Base-by-base conservation (phyloP, 345 rosid genomes). In the Populus davidiana region DNA sequence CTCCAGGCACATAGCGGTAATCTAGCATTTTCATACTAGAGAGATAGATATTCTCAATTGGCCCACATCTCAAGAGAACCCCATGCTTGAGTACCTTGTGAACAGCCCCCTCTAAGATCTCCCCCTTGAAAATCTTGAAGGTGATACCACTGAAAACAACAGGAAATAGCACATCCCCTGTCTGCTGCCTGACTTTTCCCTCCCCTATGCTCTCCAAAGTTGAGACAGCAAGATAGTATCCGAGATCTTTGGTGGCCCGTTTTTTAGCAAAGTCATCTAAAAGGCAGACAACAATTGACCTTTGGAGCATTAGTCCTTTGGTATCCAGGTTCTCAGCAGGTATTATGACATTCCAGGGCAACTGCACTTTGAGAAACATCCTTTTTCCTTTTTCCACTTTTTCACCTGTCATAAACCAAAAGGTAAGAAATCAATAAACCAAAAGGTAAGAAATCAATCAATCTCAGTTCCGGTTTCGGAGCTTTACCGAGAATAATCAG, bases 11-110 rank as follows among this genome's bases (percentile, higher is more conserved):
- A 36, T 84, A 91, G 9, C 43, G 84, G 84, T 92, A 93, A 77
- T 83, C 97, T 0, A 91, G 80, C 99, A 93, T 96, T 82, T 88
- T 90, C 36, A 23, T 0, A 41, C 47, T 18, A 1, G 98, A 92
- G n/a, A 96, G 87, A 75, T 88, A 92, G 5, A 90, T 74, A 17
- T 81, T 82, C 64, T 92, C 89, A 0, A 90, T 76, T 0, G 93
- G 98, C 25, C 96, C 96, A 39, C 96, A 90, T 80, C 81, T 88
- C 85, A 96, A 18, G 83, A 96, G 87, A 62, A 90, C 97, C 23
- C 99, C 99, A 36, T 93, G 94, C 85, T 90, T 92, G 74, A 91
- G 81, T 74, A 93, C 90, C 82, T 88, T 89, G 90, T 90, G 91
- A 12, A 90, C 94, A 10, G 76, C 81, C 8, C 96, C 99, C 0